A percentile compares a stretch with the other conserved stretches of the same genome.
Evolutionary conservation across 305 asterid genomes (phyloP).

Genomic region (Nicotiana rustica): DNA sequence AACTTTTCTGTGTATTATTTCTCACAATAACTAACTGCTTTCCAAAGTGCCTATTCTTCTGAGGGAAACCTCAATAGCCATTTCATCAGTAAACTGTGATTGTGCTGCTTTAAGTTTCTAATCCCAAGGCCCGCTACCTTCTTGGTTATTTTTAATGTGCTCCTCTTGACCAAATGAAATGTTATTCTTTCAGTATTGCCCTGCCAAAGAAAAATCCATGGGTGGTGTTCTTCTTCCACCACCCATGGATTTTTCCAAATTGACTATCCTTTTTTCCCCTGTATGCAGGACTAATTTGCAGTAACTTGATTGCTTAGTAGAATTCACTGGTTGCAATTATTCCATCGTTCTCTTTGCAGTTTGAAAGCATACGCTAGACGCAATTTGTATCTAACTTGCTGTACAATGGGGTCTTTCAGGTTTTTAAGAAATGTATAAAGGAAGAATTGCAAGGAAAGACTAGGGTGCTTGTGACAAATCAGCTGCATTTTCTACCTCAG

Average conservation of each 20-base stretch:
- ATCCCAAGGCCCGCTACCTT: not conserved
- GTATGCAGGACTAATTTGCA: conserved; percentile 27
- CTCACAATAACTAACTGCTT: not conserved
- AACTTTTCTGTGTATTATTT: too few species aligned
- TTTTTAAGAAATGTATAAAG: conserved; percentile 76
- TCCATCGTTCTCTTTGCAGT: conserved; percentile 31
- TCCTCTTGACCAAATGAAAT: not conserved
- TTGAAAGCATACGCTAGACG: conserved; percentile 5
- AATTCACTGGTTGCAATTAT: conserved; percentile 8
- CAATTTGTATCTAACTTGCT: conserved; percentile 38
- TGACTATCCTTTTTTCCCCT: not conserved
- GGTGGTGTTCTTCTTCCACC: not conserved
- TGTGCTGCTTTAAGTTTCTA: not conserved
- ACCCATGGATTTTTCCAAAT: conserved; percentile 11
- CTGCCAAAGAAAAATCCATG: too few species aligned
- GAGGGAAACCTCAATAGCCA: not conserved
- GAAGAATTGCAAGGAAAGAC: conserved; percentile 83
- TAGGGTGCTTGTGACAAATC: conserved; percentile 89
- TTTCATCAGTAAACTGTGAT: not conserved
- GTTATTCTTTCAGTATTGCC: too few species aligned
- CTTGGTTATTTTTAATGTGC: not conserved
- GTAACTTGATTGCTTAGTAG: not conserved
- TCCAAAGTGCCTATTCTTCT: not conserved
- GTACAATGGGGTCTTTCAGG: conserved; percentile 54
- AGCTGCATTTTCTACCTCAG: conserved; percentile 89